A percentile compares a stretch with the other conserved stretches of the same genome.
Conservation (phyloP, 768 basidiomycete species). For the Mycena filopes region DNA sequence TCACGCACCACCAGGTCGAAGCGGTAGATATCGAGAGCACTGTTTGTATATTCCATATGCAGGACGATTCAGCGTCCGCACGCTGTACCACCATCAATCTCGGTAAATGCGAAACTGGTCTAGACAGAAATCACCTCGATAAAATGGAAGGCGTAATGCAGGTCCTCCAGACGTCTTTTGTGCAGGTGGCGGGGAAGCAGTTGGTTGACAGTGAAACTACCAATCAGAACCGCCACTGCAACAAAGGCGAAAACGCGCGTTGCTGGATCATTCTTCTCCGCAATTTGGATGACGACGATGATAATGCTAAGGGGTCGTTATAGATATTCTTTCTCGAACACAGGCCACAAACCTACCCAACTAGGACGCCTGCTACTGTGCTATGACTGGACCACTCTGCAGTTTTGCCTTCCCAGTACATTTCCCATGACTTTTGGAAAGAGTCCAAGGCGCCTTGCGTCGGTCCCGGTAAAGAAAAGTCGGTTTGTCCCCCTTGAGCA, state of each 20-base stretch:
- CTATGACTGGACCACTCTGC: conserved; percentile 8
- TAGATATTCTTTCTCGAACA: not conserved
- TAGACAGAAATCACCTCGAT: conserved; percentile 4
- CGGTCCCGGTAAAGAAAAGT: not conserved
- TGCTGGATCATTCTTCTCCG: conserved; percentile 14
- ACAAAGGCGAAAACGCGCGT: conserved; percentile 17
- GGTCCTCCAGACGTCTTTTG: not conserved
- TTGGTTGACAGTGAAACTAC: conserved; percentile 12
- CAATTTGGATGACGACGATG: conserved; percentile 13
- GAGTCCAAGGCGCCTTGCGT: conserved; percentile 3
- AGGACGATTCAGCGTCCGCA: not conserved
- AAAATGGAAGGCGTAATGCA: conserved; percentile 16
- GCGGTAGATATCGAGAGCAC: conserved; percentile 17
- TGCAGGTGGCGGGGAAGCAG: conserved; percentile 7
- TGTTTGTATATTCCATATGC: conserved; percentile 14
- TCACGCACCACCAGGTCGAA: conserved; percentile 24
- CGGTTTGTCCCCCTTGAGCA: not conserved
- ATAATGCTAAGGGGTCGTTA: not conserved
- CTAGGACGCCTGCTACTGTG: not conserved
- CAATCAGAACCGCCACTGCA: conserved; percentile 2
- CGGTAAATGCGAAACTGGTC: not conserved
- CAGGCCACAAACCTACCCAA: not conserved
- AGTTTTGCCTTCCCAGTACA: conserved; percentile 9
- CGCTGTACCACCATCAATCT: not conserved
- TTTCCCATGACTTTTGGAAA: conserved; percentile 1